Evolutionary conservation across 2,329 filamentous ascomycete genomes (phyloP).

Genomic region (Achaetomium macrosporum): DNA sequence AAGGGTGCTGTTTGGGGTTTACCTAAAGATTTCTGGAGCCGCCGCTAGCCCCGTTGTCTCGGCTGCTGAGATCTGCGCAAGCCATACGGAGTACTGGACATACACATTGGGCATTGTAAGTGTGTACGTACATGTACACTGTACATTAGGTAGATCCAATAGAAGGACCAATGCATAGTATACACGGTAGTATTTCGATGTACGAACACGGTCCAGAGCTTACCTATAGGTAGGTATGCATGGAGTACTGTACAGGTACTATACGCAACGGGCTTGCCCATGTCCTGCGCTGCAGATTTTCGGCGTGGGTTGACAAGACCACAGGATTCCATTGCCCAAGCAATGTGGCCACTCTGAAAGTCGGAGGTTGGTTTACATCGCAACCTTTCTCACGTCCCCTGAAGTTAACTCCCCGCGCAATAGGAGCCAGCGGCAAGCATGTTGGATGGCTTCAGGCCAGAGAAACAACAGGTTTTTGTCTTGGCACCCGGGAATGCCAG

Average conservation of each 20-base stretch:
- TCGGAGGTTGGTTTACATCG: background rate
- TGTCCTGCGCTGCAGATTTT: too few relatives aligned
- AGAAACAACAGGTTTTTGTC: constrained; percentile 1
- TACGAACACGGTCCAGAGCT: too few relatives aligned
- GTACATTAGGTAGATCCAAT: too few relatives aligned
- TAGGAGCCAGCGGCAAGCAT: background rate
- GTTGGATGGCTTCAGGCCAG: background rate
- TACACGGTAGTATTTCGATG: too few relatives aligned
- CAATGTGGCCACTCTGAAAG: background rate
- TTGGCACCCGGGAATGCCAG: constrained; percentile 13
- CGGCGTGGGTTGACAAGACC: background rate
- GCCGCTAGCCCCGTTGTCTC: background rate
- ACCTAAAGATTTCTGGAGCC: background rate
- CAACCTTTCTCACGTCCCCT: background rate
- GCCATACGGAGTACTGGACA: too few relatives aligned
- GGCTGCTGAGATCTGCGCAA: too few relatives aligned
- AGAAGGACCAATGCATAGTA: too few relatives aligned
- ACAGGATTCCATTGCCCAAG: background rate
- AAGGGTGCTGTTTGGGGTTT: constrained; percentile 4
- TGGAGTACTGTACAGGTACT: too few relatives aligned
- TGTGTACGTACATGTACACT: too few relatives aligned
- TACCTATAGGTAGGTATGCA: too few relatives aligned
- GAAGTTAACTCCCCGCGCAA: background rate
- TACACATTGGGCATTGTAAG: too few relatives aligned
- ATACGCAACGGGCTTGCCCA: too few relatives aligned